A percentile compares a stretch with the other conserved stretches of the same genome.
Evolutionary conservation across 495 filamentous ascomycete species (phyloP).

Genomic region (Aspergillus cavernicola): DNA sequence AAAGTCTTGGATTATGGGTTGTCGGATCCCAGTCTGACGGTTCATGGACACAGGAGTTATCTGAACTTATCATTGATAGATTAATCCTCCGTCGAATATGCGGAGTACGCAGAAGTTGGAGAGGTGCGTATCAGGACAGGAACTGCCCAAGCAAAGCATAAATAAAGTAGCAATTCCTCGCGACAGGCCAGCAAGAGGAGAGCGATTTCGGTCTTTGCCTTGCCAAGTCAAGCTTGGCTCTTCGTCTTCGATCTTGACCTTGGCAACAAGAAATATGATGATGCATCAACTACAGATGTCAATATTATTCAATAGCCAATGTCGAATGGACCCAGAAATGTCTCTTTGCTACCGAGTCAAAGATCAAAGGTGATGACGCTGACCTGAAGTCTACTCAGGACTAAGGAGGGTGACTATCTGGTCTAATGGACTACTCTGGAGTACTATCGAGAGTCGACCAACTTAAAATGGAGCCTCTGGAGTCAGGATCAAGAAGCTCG

Average conservation of each 20-base stretch:
- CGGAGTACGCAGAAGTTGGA: background rate
- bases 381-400: background rate
- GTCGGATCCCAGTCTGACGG: no score
- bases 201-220: conserved; percentile 1
- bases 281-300: background rate
- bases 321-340: no score
- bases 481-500: no score
- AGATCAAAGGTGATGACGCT: background rate
- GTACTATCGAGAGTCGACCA: background rate
- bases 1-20: no score
- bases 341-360: no score
- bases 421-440: background rate
- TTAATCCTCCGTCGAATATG: background rate
- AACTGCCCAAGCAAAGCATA: background rate
- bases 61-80: background rate
- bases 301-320: background rate
- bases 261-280: background rate
- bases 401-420: background rate
- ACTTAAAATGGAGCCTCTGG: conserved; percentile 4
- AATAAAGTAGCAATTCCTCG: conserved; percentile 6
- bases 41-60: conserved; percentile 2
- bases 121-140: background rate
- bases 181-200: background rate
- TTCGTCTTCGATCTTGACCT: background rate
- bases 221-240: background rate